Evolutionary conservation across 768 basidiomycete genomes (phyloP), one percentile per base, ranked within the genome.

Genomic region (Kondoa subrosea): DNA sequence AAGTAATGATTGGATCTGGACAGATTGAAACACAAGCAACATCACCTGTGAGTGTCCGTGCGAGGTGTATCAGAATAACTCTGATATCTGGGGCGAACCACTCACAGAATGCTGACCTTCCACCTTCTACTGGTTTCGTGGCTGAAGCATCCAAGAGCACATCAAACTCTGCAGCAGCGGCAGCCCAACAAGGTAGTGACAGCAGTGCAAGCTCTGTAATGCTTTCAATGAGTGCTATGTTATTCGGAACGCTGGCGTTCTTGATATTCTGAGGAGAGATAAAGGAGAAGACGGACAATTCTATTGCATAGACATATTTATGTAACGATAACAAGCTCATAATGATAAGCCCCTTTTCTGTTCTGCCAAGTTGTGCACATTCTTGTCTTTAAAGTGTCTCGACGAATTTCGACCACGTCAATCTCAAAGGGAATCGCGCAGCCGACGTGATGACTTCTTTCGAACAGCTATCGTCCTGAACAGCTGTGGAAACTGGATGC

Each of bases 1-100:
- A 82, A 76, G 81, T 92, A 66, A 88, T 84, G 67, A 81, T 91
- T 27, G 92, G 92, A 1, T 85, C 80, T 66, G 91, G 92, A 0
- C 76, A 83, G 66, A 80, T 93, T n/a, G 88, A 84, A 64, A 77
- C 76, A 1, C 92, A 95, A 75, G 81, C 86, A 2, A 76, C 75
- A 25, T 32, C 69, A 14, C 65, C 64, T 1, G 71, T 71, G 15
- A 71, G 21, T 50, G 8, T 8, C 8, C 40, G 12, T 50, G 40
- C 40, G 8, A 8, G 40, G 8, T 50, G 40, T 50, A 21, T 50
- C 40, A 21, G 8, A 21, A 8, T n/a, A n/a, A 8, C 40, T 50
- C 40, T 8, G 21, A 8, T 50, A 8, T 8, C 40, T 21, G 40
- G 40, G 8, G 40, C 40, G 40, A 21, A n/a, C 40, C 21, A 8